Evolutionary conservation across 2,329 filamentous ascomycete species (phyloP), one percentile per base, ranked within the genome.

Genomic region (Shiraia bambusicola): DNA sequence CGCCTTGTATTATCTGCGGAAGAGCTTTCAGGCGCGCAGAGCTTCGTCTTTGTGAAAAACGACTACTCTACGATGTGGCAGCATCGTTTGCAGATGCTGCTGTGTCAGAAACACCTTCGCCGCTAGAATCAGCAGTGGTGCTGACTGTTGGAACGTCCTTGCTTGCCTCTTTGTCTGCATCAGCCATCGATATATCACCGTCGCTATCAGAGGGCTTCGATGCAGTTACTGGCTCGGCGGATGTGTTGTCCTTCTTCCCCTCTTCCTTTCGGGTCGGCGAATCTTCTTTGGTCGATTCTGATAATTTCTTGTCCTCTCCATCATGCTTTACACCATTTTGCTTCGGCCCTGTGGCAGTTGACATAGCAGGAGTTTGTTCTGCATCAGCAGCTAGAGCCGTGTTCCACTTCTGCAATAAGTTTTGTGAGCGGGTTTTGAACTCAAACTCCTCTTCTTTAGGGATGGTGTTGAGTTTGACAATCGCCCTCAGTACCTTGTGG

Each of bases 401-500:
- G 68, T 87, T 94, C 93, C 93, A 98, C 69, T 86, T 87, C 52
- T 85, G 83, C n/a, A 97, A 76, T 34, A 98, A 77, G 5, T 79
- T 76, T 52, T 87, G 79, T 26, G 89, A 91, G 37, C 93, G 86
- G 52, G 83, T 76, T 74, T 93, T 94, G 80, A 98, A 96, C 40
- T 87, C 75, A 69, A 86, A 94, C 54, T 95, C 87, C 26, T 91
- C 87, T 52, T 98, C 93, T 47, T 84, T 85, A 1, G 65, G 65
- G 55, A 98, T 95, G 3, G 78, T 78, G 30, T 84, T 80, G 7
- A 98, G 77, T 75, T 95, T 96, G 59, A 96, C 76, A 54, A 98
- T 93, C 4, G 86, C 90, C 74, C 94, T 95, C 42, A 98, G 79
- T 9, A 98, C 92, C 75, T 98, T 98, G 81, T 97, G 92, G 71